Conservation (phyloP, 257 asterid species). For the Lavandula angustifolia region DNA sequence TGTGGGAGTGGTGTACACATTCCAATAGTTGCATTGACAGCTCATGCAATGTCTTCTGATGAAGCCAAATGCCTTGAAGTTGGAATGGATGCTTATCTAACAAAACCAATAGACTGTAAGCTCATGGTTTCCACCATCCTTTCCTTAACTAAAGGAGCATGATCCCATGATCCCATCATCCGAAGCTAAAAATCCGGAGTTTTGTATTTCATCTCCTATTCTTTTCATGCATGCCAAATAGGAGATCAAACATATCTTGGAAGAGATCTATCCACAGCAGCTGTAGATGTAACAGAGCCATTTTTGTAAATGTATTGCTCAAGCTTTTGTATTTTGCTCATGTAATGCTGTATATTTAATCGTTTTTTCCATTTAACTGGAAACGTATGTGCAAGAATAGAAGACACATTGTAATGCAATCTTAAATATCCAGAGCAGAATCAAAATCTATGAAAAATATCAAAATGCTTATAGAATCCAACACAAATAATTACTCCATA, state of each 20-base stretch:
- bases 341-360: too few relatives aligned
- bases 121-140: constrained; percentile 82
- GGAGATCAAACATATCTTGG: not conserved
- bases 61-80: constrained; percentile 89
- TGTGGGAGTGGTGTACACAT: constrained; percentile 57
- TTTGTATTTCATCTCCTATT: not conserved
- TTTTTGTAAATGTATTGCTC: constrained; percentile 18
- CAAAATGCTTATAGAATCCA: not conserved
- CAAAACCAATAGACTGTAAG: constrained; percentile 85
- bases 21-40: constrained; percentile 93
- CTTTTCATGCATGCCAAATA: not conserved
- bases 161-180: too few relatives aligned
- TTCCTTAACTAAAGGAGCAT: constrained; percentile 54
- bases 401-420: not conserved
- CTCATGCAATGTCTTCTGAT: constrained; percentile 94
- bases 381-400: not conserved
- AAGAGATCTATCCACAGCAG: not conserved
- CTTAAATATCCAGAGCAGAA: not conserved
- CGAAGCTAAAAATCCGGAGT: not conserved
- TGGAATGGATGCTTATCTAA: constrained; percentile 97
- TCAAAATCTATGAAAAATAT: not conserved
- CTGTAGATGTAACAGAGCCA: constrained; percentile 6
- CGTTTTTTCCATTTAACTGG: not conserved
- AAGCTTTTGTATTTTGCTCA: constrained; percentile 22
- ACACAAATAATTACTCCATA: too few relatives aligned